A percentile compares a stretch with the other conserved stretches of the same genome.
These are phyloP conservation scores for Diaporthe capsici DNA, from an alignment of 2,329 filamentous ascomycete genomes.

Conservation along the genomic window DNA sequence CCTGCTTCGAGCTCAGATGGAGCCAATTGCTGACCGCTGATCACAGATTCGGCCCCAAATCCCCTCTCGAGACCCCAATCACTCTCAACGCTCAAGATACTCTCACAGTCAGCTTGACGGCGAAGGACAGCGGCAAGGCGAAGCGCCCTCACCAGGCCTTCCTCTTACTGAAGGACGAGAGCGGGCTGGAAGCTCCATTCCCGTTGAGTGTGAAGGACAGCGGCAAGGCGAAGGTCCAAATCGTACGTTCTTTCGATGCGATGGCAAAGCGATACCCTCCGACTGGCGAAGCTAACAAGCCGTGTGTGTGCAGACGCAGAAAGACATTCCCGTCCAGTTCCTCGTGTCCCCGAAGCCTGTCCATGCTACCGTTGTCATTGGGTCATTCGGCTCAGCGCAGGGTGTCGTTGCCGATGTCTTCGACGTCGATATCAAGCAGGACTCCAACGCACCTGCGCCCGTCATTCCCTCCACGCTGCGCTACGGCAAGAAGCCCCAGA, in stretches of 20 bases:
- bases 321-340: constrained; percentile 89
- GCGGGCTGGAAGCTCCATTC: constrained; percentile 89
- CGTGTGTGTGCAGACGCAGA: constrained; percentile 75
- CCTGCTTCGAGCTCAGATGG: not conserved
- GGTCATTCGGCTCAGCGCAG: constrained; percentile 83
- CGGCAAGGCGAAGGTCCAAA: constrained; percentile 86
- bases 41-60: constrained; percentile 70
- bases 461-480: constrained; percentile 78
- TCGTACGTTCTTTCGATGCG: constrained; percentile 72
- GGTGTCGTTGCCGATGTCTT: constrained; percentile 81
- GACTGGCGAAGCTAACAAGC: constrained; percentile 46
- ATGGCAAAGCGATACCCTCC: not conserved
- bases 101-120: constrained; percentile 85
- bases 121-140: constrained; percentile 81
- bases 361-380: constrained; percentile 85
- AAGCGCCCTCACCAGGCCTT: constrained; percentile 96
- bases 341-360: constrained; percentile 77
- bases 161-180: constrained; percentile 83
- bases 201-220: constrained; percentile 87
- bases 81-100: constrained; percentile 77
- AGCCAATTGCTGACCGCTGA: constrained; percentile 43
- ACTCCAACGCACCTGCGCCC: constrained; percentile 72
- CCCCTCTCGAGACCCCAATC: constrained; percentile 74
- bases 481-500: constrained; percentile 87
- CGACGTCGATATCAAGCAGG: constrained; percentile 76